phyloP scores from a whole-genome alignment of 805 yeast species.

The Starmerella khaoyaiensis region DNA sequence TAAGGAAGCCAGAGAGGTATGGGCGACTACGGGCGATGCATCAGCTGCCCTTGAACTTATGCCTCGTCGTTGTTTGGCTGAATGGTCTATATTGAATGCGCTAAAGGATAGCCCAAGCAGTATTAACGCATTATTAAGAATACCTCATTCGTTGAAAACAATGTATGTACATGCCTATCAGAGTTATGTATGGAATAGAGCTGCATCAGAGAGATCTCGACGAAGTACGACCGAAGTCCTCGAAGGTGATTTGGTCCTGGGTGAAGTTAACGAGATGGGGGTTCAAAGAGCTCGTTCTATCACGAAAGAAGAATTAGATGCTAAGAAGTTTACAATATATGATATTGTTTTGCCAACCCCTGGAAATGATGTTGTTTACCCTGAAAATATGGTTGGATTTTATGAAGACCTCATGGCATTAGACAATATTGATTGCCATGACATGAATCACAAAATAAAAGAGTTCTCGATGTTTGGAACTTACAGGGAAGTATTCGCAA shows the following conservation, averaged over 20 bases:
- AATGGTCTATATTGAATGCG: slow-evolving; percentile 51
- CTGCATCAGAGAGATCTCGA: slow-evolving; percentile 62
- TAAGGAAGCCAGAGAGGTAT: slow-evolving; percentile 63
- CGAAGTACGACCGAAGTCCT: slow-evolving; percentile 33
- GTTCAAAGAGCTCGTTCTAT: slow-evolving; percentile 60
- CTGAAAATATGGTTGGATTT: slow-evolving; percentile 50
- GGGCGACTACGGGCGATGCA: slow-evolving; percentile 67
- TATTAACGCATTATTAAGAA: slow-evolving; percentile 71
- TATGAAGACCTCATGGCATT: slow-evolving; percentile 59
- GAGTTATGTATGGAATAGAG: slow-evolving; percentile 86
- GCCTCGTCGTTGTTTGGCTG: slow-evolving; percentile 87
- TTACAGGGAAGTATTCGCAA: slow-evolving; percentile 60
- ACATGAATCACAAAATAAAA: slow-evolving; percentile 71
- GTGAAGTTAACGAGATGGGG: slow-evolving; percentile 32
- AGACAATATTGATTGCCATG: slow-evolving; percentile 72
- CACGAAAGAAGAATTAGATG: slow-evolving; percentile 56
- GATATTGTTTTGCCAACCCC: slow-evolving; percentile 95
- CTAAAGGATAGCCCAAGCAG: slow-evolving; percentile 42
- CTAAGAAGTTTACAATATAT: slow-evolving; percentile 48
- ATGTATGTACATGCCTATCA: slow-evolving; percentile 98
- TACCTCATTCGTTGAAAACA: slow-evolving; percentile 81
- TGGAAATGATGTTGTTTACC: slow-evolving; percentile 84
- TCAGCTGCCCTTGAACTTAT: slow-evolving; percentile 49
- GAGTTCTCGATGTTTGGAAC: slow-evolving; percentile 90
- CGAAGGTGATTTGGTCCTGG: slow-evolving; percentile 19